Percentiles rank a stretch among this genome's conserved stretches.
Conservation (phyloP, 495 filamentous ascomycete genomes). For the Cetradonia linearis region DNA sequence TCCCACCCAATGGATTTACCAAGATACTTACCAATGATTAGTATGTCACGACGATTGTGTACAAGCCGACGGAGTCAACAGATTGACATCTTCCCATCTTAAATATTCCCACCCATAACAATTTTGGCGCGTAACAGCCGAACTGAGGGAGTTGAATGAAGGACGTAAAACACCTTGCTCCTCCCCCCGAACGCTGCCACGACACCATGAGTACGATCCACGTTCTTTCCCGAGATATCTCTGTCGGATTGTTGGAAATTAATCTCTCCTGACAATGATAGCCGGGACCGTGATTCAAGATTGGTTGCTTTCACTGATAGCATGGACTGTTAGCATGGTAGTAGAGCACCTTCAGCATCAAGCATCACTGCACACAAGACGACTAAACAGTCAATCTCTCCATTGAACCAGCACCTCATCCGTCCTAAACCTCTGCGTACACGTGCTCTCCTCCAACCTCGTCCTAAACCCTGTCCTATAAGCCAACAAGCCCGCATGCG, state of each 20-base stretch:
- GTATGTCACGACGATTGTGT: slow-evolving; percentile 97
- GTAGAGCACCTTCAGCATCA: background rate
- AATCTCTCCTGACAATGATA: background rate
- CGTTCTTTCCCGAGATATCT: background rate
- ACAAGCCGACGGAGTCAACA: slow-evolving; percentile 64
- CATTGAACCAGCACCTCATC: slow-evolving; percentile 90
- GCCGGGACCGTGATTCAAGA: background rate
- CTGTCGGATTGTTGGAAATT: background rate
- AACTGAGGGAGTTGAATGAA: background rate
- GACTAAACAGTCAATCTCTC: slow-evolving; percentile 49
- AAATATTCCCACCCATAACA: background rate
- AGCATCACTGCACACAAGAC: background rate
- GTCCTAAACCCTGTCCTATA: slow-evolving; percentile 71
- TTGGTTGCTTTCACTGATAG: background rate
- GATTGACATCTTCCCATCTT: slow-evolving; percentile 6
- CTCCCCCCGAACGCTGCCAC: background rate
- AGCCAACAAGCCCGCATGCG: slow-evolving; percentile 83
- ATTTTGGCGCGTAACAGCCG: background rate
- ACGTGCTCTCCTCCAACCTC: slow-evolving; percentile 67
- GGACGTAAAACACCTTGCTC: background rate
- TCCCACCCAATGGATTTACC: background rate
- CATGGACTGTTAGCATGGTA: background rate
- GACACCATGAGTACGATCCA: background rate
- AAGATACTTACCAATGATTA: slow-evolving; percentile 32
- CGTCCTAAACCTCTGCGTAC: slow-evolving; percentile 89